These are phyloP conservation scores for Biscogniauxia mediterranea DNA, from an alignment of 2,329 filamentous ascomycete species.

Conservation along the genomic window DNA sequence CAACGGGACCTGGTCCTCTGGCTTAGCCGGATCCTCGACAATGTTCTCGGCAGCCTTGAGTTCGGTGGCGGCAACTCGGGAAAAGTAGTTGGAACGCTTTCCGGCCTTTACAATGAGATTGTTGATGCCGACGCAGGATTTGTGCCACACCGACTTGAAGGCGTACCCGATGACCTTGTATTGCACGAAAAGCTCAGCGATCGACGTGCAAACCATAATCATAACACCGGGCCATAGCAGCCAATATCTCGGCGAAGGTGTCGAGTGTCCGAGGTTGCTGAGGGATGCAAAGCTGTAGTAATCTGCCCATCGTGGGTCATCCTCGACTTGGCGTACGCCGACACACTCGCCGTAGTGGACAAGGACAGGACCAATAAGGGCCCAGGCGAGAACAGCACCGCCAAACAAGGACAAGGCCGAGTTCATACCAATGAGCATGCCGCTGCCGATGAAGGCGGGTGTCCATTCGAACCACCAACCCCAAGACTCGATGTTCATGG, in stretches of 20 bases:
- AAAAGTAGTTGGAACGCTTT: constrained; percentile 42
- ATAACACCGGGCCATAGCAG: constrained; percentile 43
- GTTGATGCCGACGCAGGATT: constrained; percentile 43
- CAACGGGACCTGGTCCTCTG: constrained; percentile 47
- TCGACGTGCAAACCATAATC: constrained; percentile 40
- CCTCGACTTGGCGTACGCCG: constrained; percentile 33
- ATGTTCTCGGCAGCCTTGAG: constrained; percentile 36
- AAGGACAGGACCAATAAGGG: constrained; percentile 54
- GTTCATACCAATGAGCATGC: constrained; percentile 59
- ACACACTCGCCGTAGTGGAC: constrained; percentile 51
- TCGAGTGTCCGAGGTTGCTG: constrained; percentile 30
- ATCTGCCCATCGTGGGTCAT: constrained; percentile 43
- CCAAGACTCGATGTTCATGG: constrained; percentile 56
- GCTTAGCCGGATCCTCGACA: constrained; percentile 49
- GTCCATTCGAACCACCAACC: constrained; percentile 58
- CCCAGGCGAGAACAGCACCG: constrained; percentile 55
- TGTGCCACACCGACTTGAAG: constrained; percentile 48
- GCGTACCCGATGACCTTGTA: constrained; percentile 39
- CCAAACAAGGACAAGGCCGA: constrained; percentile 56
- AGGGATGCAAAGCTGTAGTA: constrained; percentile 38
- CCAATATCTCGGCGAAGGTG: constrained; percentile 40
- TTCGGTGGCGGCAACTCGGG: constrained; percentile 36
- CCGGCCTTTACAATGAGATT: constrained; percentile 37
- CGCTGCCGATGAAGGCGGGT: constrained; percentile 57
- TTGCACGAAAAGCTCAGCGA: constrained; percentile 39